Evolutionary conservation across 768 basidiomycete species (phyloP).

Genomic region (Tremella yokohamensis): DNA sequence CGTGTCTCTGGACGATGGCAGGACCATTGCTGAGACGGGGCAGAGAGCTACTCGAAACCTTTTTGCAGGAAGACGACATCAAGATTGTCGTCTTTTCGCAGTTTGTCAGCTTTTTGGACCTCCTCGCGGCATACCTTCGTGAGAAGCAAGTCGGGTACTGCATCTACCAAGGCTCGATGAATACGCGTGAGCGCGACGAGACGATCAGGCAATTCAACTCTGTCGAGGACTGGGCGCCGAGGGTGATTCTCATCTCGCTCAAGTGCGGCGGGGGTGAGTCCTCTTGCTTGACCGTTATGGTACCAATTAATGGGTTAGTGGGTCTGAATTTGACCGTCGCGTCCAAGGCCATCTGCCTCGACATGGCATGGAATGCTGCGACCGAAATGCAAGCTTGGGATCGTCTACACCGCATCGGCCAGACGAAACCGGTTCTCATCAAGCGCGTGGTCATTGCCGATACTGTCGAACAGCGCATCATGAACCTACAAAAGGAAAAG

Average conservation of each 20-base stretch:
- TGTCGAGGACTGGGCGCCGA: conserved; percentile 28
- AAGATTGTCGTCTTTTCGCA: conserved; percentile 60
- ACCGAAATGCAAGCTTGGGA: conserved; percentile 50
- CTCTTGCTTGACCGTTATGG: no score
- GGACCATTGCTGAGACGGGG: conserved; percentile 24
- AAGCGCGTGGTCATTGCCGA: conserved; percentile 49
- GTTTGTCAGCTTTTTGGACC: conserved; percentile 65
- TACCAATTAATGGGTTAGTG: conserved; percentile 31
- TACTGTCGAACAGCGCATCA: conserved; percentile 63
- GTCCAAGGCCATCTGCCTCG: conserved; percentile 43
- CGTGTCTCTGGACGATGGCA: neutral
- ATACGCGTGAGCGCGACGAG: conserved; percentile 38
- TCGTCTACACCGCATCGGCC: conserved; percentile 53
- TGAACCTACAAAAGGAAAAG: conserved; percentile 54
- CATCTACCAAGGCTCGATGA: conserved; percentile 51
- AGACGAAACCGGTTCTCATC: conserved; percentile 45
- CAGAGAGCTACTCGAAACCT: conserved; percentile 59
- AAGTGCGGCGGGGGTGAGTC: conserved; percentile 44
- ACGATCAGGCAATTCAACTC: conserved; percentile 42
- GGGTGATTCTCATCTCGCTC: conserved; percentile 51
- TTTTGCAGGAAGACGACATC: conserved; percentile 47
- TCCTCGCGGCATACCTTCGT: conserved; percentile 64
- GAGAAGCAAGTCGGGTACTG: conserved; percentile 50
- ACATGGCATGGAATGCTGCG: conserved; percentile 52
- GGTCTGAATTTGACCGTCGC: conserved; percentile 46